Conservation (phyloP, 2,329 filamentous ascomycete species). For the Sarocladium kiliense region DNA sequence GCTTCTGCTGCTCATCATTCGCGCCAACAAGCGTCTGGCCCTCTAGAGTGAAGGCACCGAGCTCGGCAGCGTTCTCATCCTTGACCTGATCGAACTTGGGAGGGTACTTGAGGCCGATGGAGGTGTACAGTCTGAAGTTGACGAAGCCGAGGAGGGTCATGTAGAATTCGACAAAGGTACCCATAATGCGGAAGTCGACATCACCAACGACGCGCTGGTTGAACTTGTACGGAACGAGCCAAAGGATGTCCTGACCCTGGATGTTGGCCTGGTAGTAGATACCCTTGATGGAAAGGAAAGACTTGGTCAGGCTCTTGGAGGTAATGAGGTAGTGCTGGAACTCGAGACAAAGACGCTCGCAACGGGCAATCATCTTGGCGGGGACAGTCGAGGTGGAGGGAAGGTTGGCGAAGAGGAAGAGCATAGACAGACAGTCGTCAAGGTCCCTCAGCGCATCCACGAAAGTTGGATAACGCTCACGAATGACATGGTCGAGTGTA, state of each 20-base stretch:
- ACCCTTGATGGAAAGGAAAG: slow-evolving; percentile 96
- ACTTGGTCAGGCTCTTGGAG: slow-evolving; percentile 87
- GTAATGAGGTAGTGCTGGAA: slow-evolving; percentile 97
- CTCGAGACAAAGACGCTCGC: slow-evolving; percentile 87
- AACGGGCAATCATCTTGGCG: slow-evolving; percentile 91
- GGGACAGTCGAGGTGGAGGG: slow-evolving; percentile 86
- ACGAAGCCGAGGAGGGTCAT: slow-evolving; percentile 93
- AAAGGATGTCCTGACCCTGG: slow-evolving; percentile 92
- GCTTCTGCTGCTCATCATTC: slow-evolving; percentile 45
- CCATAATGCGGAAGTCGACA: slow-evolving; percentile 98
- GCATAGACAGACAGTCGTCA: slow-evolving; percentile 93
- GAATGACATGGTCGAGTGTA: slow-evolving; percentile 92
- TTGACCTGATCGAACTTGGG: slow-evolving; percentile 85
- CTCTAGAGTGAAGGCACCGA: slow-evolving; percentile 87
- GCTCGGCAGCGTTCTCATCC: slow-evolving; percentile 84
- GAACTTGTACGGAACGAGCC: slow-evolving; percentile 97
- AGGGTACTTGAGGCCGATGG: slow-evolving; percentile 87
- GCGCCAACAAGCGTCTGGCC: slow-evolving; percentile 57
- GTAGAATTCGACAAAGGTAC: slow-evolving; percentile 98
- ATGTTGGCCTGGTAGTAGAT: slow-evolving; percentile 99
- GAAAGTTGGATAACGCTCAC: slow-evolving; percentile 97
- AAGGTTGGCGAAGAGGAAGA: slow-evolving; percentile 95
- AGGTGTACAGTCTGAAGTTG: slow-evolving; percentile 92
- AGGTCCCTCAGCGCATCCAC: slow-evolving; percentile 89
- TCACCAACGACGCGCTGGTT: slow-evolving; percentile 92